Evolutionary conservation across 768 basidiomycete genomes (phyloP), one percentile per base, ranked within the genome.

Genomic region (Boletus subparvulus): DNA sequence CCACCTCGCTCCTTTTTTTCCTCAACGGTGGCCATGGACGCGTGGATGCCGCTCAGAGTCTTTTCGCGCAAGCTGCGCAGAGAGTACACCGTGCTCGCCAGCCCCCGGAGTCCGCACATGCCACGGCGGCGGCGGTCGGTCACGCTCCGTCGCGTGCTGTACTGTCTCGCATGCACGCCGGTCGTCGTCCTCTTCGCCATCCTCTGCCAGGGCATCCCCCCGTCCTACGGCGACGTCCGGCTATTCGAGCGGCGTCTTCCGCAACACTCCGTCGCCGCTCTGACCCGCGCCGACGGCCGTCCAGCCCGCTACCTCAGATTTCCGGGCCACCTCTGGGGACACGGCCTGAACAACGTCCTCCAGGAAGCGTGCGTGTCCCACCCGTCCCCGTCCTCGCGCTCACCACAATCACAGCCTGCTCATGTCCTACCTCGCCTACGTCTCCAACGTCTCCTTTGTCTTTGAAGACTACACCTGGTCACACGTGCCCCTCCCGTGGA

Each of bases 401-500:
- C 14, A 64, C 12, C 9, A 4, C n/a, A 7, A 11, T 28, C 6
- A 8, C 52, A 83, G 82, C 5, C 58, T 83, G 17, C 58, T 85
- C 33, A 74, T 81, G 66, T 79, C 79, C 28, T 79, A 84, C 61
- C 66, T 85, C 16, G 82, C 84, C 1, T 76, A 80, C 46, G 63
- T 67, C 37, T 65, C 80, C 12, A 77, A 82, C 56, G 71, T 83
- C 14, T 79, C 81, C 1, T 86, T 78, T 54, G 84, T 86, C 2
- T 87, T 86, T 54, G 81, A 84, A 55, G 83, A 85, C 62, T 85
- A 84, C 55, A 76, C 75, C 36, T 86, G 83, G 83, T 84, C 84
- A 0, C 80, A 78, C 47, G 59, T 73, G 0, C 79, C 83, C 3
- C 67, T 83, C 32, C 79, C 79, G 4, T 85, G 81, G 66, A 80